Evolutionary conservation across 768 basidiomycete species (phyloP), one percentile per base, ranked within the genome.

Genomic region (Cystobasidiopsis lactophilus): DNA sequence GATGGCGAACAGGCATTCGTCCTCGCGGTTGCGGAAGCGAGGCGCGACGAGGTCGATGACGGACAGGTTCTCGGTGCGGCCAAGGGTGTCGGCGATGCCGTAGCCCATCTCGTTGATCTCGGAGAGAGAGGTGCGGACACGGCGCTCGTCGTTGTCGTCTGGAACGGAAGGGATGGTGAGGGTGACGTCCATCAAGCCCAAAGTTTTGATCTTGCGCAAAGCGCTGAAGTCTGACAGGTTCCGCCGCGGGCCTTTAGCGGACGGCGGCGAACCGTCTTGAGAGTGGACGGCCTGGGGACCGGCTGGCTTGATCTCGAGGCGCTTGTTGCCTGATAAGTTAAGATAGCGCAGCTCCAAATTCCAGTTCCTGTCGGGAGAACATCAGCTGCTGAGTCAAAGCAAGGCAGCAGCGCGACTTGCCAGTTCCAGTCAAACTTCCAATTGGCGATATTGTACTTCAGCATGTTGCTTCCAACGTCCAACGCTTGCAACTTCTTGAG

Each of bases 351-450:
- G 74, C 56, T 82, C 81, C 58, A 78, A 77, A 65, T 96, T 98
- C 73, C 86, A 93, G 65, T 95, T 96, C 89, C 91, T 93, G 58
- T 5, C 38, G 18, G 30, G 9, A 5, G 0, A 13, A 1, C 1
- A 33, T 40, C 3, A 35, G 38, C 26, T 38, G 39, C 26, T 24
- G 11, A 55, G 5, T 52, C 33, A 3, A 3, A 2, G 31, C 18
- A 30, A 35, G 27, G 31, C 37, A 27, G 44, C 55, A 30, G 39
- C 21, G 16, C 44, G n/a, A 69, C 76, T 46, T 58, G 91, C 91
- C 93, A 95, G 65, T 98, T 96, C 89, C 89, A 96, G 68, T 98
- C 93, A 66, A 88, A 96, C 65, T 91, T 85, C 80, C 80, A 88
- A 62, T 98, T 98, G 59, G 85, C 82, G 60, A 93, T 86, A 64